A percentile compares a stretch with the other conserved stretches of the same genome.
Conservation (phyloP, 148 eudicot genomes). For the Polygonum maritimum region DNA sequence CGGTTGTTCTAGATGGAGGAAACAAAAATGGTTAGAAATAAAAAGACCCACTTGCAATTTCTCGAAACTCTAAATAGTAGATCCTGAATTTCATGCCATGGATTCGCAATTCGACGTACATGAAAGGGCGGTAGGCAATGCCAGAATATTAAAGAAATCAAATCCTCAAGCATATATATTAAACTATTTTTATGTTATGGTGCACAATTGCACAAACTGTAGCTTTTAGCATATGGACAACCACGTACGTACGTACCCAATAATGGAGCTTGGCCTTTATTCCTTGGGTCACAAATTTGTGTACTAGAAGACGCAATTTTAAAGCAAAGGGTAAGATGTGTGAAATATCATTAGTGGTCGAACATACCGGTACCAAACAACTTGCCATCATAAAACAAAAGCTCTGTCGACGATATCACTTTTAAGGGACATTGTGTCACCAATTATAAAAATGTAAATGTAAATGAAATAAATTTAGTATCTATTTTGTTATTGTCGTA, state of each 20-base stretch:
- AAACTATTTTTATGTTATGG: background rate
- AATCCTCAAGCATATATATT: background rate
- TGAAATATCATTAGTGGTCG: background rate
- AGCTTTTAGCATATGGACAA: background rate
- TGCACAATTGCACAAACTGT: background rate
- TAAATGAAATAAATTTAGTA: too few species aligned
- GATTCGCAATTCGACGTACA: background rate
- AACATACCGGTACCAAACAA: background rate
- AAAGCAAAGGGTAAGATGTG: background rate
- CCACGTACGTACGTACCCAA: background rate
- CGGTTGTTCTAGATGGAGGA: background rate
- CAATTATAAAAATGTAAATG: too few species aligned
- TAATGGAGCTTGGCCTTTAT: slow-evolving; percentile 5
- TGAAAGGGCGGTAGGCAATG: background rate
- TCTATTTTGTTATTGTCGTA: too few species aligned
- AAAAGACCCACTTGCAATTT: background rate
- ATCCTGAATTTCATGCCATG: background rate
- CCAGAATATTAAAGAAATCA: background rate
- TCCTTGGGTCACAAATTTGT: background rate
- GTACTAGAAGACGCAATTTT: background rate
- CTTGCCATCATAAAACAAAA: background rate
- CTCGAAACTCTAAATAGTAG: background rate
- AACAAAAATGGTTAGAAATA: background rate
- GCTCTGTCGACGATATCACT: background rate
- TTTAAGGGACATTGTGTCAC: background rate